These are phyloP conservation scores for Brettanomyces custersianus DNA, from an alignment of 805 yeast species.

Conservation along the genomic window DNA sequence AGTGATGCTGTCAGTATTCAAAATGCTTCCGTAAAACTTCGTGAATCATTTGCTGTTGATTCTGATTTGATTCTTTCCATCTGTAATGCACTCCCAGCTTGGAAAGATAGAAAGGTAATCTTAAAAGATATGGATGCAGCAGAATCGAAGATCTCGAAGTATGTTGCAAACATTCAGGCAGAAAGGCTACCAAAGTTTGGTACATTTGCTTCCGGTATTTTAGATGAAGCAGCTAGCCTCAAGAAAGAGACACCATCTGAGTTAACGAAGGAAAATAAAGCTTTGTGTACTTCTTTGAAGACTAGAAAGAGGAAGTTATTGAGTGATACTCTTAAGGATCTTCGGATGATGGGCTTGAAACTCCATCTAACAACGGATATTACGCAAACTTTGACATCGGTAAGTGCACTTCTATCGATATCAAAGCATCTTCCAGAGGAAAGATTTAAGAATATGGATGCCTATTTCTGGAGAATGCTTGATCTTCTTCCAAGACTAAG, in stretches of 20 bases:
- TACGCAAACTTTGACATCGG: slow-evolving; percentile 50
- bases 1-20: neutral
- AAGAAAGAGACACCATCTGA: slow-evolving; percentile 70
- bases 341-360: slow-evolving; percentile 70
- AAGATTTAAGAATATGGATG: slow-evolving; percentile 31
- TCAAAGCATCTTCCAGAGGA: slow-evolving; percentile 37
- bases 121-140: slow-evolving; percentile 43
- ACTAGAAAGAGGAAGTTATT: slow-evolving; percentile 73
- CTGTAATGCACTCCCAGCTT: slow-evolving; percentile 31
- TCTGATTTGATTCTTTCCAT: slow-evolving; percentile 3
- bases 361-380: slow-evolving; percentile 57
- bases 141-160: slow-evolving; percentile 45
- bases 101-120: slow-evolving; percentile 50
- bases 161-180: slow-evolving; percentile 25
- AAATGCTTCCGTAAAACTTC: neutral
- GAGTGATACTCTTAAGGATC: slow-evolving; percentile 67
- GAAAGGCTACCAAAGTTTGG: slow-evolving; percentile 40
- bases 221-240: slow-evolving; percentile 51
- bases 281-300: slow-evolving; percentile 58
- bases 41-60: slow-evolving; percentile 1
- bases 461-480: slow-evolving; percentile 55
- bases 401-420: slow-evolving; percentile 52
- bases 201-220: slow-evolving; percentile 45
- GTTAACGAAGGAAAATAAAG: slow-evolving; percentile 66
- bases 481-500: slow-evolving; percentile 79